Conservation (phyloP, 192 early-diverging fungal species). For the Linderina pennispora region DNA sequence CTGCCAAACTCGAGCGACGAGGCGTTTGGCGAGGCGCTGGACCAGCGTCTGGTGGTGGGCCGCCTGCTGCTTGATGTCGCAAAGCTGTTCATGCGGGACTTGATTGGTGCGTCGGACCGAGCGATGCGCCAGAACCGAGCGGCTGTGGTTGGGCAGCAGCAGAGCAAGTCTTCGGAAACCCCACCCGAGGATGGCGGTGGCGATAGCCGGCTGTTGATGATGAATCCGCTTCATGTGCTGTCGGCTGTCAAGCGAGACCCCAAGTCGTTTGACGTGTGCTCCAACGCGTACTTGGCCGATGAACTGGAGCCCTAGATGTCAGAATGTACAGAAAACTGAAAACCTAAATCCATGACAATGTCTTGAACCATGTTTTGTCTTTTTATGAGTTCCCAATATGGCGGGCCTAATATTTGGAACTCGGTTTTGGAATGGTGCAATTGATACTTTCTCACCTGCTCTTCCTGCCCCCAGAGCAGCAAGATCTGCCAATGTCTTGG, state of each 20-base stretch:
- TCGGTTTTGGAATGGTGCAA: too few species aligned
- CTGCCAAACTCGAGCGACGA: constrained; percentile 31
- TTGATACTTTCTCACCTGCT: too few species aligned
- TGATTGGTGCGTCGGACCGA: constrained; percentile 20
- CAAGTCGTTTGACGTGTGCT: constrained; percentile 34
- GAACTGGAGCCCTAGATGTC: too few species aligned
- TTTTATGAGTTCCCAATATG: too few species aligned
- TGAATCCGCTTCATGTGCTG: constrained; percentile 38
- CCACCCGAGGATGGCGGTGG: neutral
- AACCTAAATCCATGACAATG: too few species aligned
- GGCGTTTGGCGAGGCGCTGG: constrained; percentile 21
- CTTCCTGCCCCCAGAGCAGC: too few species aligned
- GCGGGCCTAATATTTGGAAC: too few species aligned
- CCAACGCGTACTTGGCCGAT: constrained; percentile 26
- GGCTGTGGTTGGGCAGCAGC: constrained; percentile 1
- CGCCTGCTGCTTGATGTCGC: constrained; percentile 25
- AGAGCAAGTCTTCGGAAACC: neutral
- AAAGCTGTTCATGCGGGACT: constrained; percentile 38
- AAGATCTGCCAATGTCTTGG: too few species aligned
- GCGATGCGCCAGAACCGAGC: constrained; percentile 25
- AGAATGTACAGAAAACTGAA: too few species aligned
- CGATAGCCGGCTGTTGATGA: constrained; percentile 20
- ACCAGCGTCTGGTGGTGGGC: constrained; percentile 39
- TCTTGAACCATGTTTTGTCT: too few species aligned
- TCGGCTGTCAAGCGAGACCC: constrained; percentile 29